Evolutionary conservation across 306 rosid genomes (phyloP).

Genomic region (Ceratonia siliqua): DNA sequence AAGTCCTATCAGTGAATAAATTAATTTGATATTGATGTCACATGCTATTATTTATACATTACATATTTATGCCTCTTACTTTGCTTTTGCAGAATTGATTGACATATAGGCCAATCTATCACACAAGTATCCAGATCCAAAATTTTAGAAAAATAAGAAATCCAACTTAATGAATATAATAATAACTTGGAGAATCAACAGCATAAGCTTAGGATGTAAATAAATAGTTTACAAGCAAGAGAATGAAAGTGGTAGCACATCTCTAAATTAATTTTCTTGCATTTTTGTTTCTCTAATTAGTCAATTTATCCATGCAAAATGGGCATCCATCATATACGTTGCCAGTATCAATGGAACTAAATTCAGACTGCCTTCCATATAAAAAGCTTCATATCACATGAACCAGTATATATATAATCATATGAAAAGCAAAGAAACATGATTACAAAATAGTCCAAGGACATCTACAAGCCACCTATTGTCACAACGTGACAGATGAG

Average conservation of each 20-base stretch:
- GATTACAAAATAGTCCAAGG: constrained; percentile 29
- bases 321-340: constrained; percentile 21
- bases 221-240: constrained; percentile 12
- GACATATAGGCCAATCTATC: constrained; percentile 30
- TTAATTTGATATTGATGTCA: constrained; percentile 33
- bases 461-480: constrained; percentile 33
- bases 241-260: constrained; percentile 20
- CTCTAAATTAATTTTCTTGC: constrained; percentile 17
- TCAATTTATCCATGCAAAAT: constrained; percentile 23
- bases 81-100: constrained; percentile 37
- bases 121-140: constrained; percentile 35
- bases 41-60: constrained; percentile 33
- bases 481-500: too few relatives aligned
- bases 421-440: constrained; percentile 26
- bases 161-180: constrained; percentile 37
- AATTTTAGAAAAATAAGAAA: constrained; percentile 22
- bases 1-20: constrained; percentile 37
- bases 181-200: constrained; percentile 21
- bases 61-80: constrained; percentile 29
- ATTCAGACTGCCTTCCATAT: constrained; percentile 11
- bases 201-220: constrained; percentile 21
- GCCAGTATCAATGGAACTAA: neutral
- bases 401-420: constrained; percentile 23
- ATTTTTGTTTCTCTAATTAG: constrained; percentile 21
- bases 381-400: constrained; percentile 27